Base-by-base conservation (phyloP, 2,329 filamentous ascomycete species). In the Fusarium veterinarium region DNA sequence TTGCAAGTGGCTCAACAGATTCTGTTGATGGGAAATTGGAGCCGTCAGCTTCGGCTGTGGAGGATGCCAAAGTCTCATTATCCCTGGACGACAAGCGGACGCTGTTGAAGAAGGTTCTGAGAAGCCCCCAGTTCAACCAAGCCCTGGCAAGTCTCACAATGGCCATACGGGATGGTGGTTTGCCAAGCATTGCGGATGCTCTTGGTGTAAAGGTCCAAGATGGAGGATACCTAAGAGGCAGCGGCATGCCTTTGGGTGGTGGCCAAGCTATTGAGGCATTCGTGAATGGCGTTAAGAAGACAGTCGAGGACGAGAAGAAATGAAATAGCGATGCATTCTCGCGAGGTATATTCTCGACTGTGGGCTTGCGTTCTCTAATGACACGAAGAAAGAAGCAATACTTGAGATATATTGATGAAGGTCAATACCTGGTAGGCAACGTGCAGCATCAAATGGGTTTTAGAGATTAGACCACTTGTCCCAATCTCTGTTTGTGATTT, bases 261-360 rank as follows among this genome's bases (percentile, higher is more conserved):
- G 93, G 93, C 10, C 92, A 96, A 76, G 95, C 95, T 17, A 91
- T 99, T 4, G 92, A 97, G 84, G 93, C 93, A 7, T 99, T 99
- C 82, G 88, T 99, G 28, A 90, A 97, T 62, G 96, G 95, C 6
- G 91, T 98, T 52, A 96, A 93, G 87, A 92, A 90, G 83, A 91
- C 90, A 10, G 92, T 95, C 1, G 88, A 93, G 83, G 88, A 92
- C 64, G 82, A 87, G 77, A 76, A 81, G 74, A 78, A 72, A 57
- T 75, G 44, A 67, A 48, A 7, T 25, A 6, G 16, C 13, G 19
- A 37, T 31, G 33, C 33, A 28, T 35, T 49, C 31, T 40, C 37
- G 30, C 41, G 23, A 25, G 17, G 51, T 28, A 69, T 49, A 33
- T 46, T 45, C 37, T 60, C 13, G 31, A 25, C 57, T 53, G 46